phyloP scores from a whole-genome alignment of 2,329 filamentous ascomycete genomes.

The Bimuria novae-zelandiae region DNA sequence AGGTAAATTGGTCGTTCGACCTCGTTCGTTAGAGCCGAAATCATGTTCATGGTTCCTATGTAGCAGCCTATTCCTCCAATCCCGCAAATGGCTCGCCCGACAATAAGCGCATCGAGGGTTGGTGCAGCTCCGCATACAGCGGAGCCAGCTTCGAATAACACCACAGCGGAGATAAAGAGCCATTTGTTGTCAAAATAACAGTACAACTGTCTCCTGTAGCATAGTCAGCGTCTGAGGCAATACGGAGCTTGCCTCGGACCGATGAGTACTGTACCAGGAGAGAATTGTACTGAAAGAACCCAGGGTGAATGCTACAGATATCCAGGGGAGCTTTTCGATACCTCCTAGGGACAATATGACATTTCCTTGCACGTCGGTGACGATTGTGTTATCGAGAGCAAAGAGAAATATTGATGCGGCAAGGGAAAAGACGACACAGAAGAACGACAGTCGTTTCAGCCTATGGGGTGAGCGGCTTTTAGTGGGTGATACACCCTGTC shows the following conservation, averaged over 20 bases:
- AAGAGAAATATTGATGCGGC: constrained; percentile 24
- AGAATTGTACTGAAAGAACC: background rate
- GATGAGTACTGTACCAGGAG: background rate
- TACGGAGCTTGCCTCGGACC: too few species aligned
- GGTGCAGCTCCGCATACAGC: constrained; percentile 35
- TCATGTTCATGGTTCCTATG: constrained; percentile 31
- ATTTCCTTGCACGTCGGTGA: constrained; percentile 24
- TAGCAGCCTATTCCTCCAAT: constrained; percentile 53
- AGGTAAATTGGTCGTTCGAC: constrained; percentile 42
- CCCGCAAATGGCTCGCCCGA: constrained; percentile 52
- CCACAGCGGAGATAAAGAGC: constrained; percentile 36
- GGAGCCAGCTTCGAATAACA: constrained; percentile 35
- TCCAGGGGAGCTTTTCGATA: constrained; percentile 19
- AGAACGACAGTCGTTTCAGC: background rate
- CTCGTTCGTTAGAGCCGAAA: constrained; percentile 32
- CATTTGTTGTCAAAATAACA: constrained; percentile 51
- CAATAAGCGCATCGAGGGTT: constrained; percentile 31
- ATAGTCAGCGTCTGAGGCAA: too few species aligned
- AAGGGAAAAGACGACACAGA: background rate
- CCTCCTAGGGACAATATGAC: constrained; percentile 16
- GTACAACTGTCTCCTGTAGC: too few species aligned
- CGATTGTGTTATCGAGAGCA: constrained; percentile 33
- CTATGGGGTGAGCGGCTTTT: too few species aligned
- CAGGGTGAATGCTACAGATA: constrained; percentile 17
- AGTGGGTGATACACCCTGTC: too few species aligned